phyloP scores from a whole-genome alignment of 2,329 filamentous ascomycete genomes.

The Fusarium nisikadoi region DNA sequence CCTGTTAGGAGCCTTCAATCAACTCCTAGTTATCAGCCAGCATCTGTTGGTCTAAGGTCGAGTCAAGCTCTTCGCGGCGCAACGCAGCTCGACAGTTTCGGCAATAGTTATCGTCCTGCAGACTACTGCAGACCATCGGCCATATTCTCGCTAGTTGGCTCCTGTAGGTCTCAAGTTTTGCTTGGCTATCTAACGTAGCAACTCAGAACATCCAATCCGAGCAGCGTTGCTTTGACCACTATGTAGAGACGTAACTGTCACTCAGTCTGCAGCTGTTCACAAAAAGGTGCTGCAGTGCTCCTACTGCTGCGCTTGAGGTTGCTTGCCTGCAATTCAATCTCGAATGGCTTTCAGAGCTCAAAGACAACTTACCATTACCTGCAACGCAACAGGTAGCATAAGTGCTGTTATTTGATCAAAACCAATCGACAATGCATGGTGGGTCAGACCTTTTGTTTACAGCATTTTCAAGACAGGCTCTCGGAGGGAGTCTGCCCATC shows the following conservation, averaged over 20 bases:
- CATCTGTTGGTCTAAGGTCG: conserved; percentile 42
- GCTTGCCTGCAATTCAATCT: conserved; percentile 11
- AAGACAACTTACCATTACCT: conserved; percentile 11
- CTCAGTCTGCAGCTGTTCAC: conserved; percentile 20
- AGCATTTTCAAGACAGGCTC: conserved; percentile 20
- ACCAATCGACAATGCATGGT: conserved; percentile 29
- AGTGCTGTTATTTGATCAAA: conserved; percentile 17
- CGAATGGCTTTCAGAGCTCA: conserved; percentile 5
- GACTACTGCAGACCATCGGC: conserved; percentile 40
- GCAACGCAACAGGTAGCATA: conserved; percentile 13
- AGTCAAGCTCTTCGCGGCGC: conserved; percentile 41
- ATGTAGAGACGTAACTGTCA: conserved; percentile 27
- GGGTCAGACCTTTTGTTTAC: conserved; percentile 39
- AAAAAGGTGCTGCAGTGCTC: conserved; percentile 9
- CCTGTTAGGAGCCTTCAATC: conserved; percentile 44
- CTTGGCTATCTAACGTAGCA: conserved; percentile 27
- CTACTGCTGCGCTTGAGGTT: conserved; percentile 7
- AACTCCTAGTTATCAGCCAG: conserved; percentile 39
- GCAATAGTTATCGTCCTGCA: conserved; percentile 40
- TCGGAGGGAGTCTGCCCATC: conserved; percentile 37
- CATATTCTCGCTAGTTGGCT: conserved; percentile 26
- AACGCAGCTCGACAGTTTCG: conserved; percentile 48
- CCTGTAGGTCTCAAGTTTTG: conserved; percentile 22
- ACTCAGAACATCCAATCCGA: conserved; percentile 20
- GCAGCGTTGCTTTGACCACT: conserved; percentile 24